Percentiles rank a stretch among this genome's conserved stretches.
phyloP scores from a whole-genome alignment of 1,139 yeast species.

The Hansenula lynferdii region DNA sequence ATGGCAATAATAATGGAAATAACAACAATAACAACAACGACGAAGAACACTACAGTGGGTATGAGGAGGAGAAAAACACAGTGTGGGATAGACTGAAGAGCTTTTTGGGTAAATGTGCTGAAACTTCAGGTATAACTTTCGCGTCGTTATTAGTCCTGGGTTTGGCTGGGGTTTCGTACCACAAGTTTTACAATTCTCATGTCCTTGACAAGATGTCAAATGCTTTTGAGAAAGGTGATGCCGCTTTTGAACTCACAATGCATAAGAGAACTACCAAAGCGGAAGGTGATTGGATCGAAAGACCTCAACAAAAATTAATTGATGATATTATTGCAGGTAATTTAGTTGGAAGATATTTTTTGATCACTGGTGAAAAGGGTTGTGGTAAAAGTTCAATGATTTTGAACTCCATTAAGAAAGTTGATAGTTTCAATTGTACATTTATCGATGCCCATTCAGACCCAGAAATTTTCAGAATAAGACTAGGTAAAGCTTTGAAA shows the following conservation, averaged over 20 bases:
- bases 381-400: conserved; percentile 70
- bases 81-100: conserved; percentile 23
- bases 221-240: conserved; percentile 68
- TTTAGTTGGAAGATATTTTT: conserved; percentile 61
- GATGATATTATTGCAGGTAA: conserved; percentile 66
- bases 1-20: conserved; percentile 9
- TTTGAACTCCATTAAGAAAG: conserved; percentile 50
- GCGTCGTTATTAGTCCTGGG: conserved; percentile 72
- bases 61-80: conserved; percentile 4
- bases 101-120: conserved; percentile 50
- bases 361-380: conserved; percentile 80
- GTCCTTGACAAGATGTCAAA: conserved; percentile 60
- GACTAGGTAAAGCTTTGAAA: conserved; percentile 72
- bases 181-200: conserved; percentile 52
- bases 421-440: conserved; percentile 61
- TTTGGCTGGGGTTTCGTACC: conserved; percentile 67
- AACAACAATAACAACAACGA: conserved; percentile 9
- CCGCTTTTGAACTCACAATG: conserved; percentile 55
- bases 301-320: conserved; percentile 63
- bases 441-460: conserved; percentile 83
- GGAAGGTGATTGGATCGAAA: conserved; percentile 52
- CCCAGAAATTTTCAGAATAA: conserved; percentile 73
- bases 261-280: conserved; percentile 32
- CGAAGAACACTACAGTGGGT: conserved; percentile 7
- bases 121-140: conserved; percentile 70